These are phyloP conservation scores for Spiraea crenata DNA, from an alignment of 331 rosid species.

Conservation along the genomic window DNA sequence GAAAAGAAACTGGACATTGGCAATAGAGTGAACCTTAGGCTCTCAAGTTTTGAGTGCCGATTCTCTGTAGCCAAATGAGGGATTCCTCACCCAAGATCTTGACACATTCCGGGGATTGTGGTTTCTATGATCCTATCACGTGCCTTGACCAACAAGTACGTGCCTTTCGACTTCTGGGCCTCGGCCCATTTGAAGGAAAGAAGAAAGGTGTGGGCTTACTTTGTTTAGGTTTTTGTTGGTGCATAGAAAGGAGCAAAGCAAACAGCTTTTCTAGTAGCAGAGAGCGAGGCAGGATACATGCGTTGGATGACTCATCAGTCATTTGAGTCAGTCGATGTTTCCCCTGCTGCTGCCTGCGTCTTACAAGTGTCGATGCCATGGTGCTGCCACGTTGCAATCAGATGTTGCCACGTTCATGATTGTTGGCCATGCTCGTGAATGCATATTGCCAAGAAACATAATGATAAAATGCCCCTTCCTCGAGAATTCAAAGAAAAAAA, in stretches of 20 bases:
- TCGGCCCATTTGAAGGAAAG: constrained; percentile 1
- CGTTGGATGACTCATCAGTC: too few species aligned
- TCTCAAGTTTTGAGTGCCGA: too few species aligned
- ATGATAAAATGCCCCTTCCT: not conserved
- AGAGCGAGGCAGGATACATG: too few species aligned
- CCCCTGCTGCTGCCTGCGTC: not conserved
- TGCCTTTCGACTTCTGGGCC: not conserved
- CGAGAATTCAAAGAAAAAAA: too few species aligned
- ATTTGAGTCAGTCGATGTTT: not conserved
- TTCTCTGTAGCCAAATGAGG: too few species aligned
- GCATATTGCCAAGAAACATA: not conserved
- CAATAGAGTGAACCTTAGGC: too few species aligned
- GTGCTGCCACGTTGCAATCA: not conserved
- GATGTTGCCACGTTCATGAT: not conserved
- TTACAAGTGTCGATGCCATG: not conserved
- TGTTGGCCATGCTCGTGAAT: not conserved
- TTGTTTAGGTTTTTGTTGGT: not conserved
- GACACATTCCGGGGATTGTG: too few species aligned
- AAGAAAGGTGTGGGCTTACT: not conserved
- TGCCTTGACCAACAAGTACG: not conserved
- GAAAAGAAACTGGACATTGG: too few species aligned
- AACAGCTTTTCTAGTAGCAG: too few species aligned
- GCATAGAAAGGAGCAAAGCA: constrained; percentile 9
- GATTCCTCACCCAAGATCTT: too few species aligned
- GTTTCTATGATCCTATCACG: not conserved